Evolutionary conservation across 1,284 basidiomycete genomes (phyloP).

Genomic region (Xerocomus nothofagi): DNA sequence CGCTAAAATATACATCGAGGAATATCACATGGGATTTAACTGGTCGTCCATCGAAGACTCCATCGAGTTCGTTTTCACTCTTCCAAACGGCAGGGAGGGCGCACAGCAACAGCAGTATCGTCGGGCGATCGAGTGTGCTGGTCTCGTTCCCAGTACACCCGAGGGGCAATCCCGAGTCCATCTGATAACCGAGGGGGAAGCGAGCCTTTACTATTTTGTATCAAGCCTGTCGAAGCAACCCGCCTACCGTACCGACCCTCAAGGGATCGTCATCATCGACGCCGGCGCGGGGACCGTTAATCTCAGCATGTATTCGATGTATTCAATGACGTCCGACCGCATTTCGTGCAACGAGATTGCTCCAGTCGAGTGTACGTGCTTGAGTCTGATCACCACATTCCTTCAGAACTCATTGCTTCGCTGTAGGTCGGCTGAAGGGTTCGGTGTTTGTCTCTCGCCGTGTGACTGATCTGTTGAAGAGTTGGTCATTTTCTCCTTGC

Average conservation of each 20-base stretch:
- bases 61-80: constrained; percentile 35
- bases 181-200: constrained; percentile 48
- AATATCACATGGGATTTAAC: not conserved
- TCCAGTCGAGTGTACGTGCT: constrained; percentile 36
- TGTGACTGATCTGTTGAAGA: not conserved
- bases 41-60: constrained; percentile 31
- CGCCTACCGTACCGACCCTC: too few relatives aligned
- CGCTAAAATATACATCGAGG: too few relatives aligned
- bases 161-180: constrained; percentile 32
- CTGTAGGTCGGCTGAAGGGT: not conserved
- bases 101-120: constrained; percentile 37
- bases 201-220: constrained; percentile 44
- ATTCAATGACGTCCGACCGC: constrained; percentile 14
- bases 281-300: constrained; percentile 35
- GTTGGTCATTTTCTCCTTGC: not conserved
- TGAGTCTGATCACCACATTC: not conserved
- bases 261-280: constrained; percentile 38
- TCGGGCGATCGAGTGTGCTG: constrained; percentile 30
- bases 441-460: not conserved
- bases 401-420: not conserved
- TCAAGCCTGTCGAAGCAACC: too few relatives aligned
- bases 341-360: constrained; percentile 36
- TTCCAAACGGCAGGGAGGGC: constrained; percentile 41
- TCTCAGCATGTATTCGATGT: constrained; percentile 45
- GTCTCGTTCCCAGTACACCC: constrained; percentile 20